A percentile compares a stretch with the other conserved stretches of the same genome.
Evolutionary conservation across 2,329 filamentous ascomycete genomes (phyloP).

Genomic region (Didymella arachidicola): DNA sequence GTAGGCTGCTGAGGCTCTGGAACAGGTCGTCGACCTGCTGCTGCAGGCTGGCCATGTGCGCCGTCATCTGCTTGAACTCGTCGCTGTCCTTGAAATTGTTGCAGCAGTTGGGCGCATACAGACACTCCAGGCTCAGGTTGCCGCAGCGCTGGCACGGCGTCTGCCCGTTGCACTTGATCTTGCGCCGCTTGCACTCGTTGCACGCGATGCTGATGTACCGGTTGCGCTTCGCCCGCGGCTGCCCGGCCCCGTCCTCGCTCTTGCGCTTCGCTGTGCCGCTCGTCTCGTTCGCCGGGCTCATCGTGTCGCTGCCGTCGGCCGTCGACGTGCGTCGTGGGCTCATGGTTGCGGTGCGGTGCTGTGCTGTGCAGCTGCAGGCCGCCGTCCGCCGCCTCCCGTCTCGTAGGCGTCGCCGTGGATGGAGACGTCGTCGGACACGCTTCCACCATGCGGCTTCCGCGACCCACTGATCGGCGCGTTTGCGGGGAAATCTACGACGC

Average conservation of each 20-base stretch:
- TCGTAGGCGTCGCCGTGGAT: slow-evolving; percentile 1
- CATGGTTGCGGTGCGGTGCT: not conserved
- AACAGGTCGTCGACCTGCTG: slow-evolving; percentile 84
- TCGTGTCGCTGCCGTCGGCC: slow-evolving; percentile 42
- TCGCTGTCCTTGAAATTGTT: slow-evolving; percentile 92
- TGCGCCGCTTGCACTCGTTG: slow-evolving; percentile 71
- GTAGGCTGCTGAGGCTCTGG: slow-evolving; percentile 73
- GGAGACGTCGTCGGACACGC: not conserved
- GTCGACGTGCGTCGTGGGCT: slow-evolving; percentile 15
- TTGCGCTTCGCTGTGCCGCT: slow-evolving; percentile 51
- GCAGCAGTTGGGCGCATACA: slow-evolving; percentile 73
- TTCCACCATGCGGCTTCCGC: slow-evolving; percentile 6
- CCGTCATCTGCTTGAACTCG: slow-evolving; percentile 84
- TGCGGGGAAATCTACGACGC: slow-evolving; percentile 12
- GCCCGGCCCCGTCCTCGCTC: slow-evolving; percentile 53
- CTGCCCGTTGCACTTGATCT: slow-evolving; percentile 74
- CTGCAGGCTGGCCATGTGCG: slow-evolving; percentile 77
- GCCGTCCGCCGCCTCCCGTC: slow-evolving; percentile 12
- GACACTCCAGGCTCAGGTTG: slow-evolving; percentile 68
- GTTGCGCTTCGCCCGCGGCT: slow-evolving; percentile 68
- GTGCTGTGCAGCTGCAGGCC: not conserved
- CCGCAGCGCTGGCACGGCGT: slow-evolving; percentile 71
- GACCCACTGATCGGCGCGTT: slow-evolving; percentile 18
- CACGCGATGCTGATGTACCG: slow-evolving; percentile 73
- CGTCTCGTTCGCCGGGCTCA: slow-evolving; percentile 43